phyloP scores from a whole-genome alignment of 805 yeast species.

The Zygotorulaspora florentina region DNA sequence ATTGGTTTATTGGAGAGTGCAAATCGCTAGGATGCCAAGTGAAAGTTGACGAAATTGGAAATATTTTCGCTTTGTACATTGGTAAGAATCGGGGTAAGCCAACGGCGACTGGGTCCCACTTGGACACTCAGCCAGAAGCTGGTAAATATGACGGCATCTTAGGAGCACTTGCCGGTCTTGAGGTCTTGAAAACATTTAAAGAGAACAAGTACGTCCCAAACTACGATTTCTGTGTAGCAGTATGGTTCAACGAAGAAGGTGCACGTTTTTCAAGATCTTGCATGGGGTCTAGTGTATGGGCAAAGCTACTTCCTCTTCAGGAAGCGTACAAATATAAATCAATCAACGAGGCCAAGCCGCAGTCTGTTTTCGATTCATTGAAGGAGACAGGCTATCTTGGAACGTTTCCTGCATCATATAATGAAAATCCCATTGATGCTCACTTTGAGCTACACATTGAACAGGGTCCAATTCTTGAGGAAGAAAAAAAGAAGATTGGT shows the following conservation, averaged over 20 bases:
- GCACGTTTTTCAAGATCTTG: slow-evolving; percentile 62
- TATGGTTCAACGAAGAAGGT: slow-evolving; percentile 75
- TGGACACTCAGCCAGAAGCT: slow-evolving; percentile 73
- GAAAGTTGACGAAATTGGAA: slow-evolving; percentile 60
- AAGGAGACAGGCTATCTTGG: slow-evolving; percentile 61
- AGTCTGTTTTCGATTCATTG: slow-evolving; percentile 49
- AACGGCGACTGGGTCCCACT: slow-evolving; percentile 63
- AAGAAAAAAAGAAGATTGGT: slow-evolving; percentile 50
- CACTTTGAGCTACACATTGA: slow-evolving; percentile 72
- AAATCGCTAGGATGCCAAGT: slow-evolving; percentile 50
- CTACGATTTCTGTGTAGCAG: slow-evolving; percentile 55
- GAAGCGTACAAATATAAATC: slow-evolving; percentile 48
- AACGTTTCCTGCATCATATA: slow-evolving; percentile 41
- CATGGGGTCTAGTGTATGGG: slow-evolving; percentile 64
- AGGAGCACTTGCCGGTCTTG: slow-evolving; percentile 62
- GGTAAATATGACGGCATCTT: slow-evolving; percentile 68
- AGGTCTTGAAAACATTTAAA: slow-evolving; percentile 57
- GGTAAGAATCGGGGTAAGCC: slow-evolving; percentile 48
- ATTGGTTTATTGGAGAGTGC: slow-evolving; percentile 56
- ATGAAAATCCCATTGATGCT: slow-evolving; percentile 55
- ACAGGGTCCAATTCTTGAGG: slow-evolving; percentile 66
- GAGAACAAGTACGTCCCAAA: slow-evolving; percentile 54
- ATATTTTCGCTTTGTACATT: slow-evolving; percentile 58
- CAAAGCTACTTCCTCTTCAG: slow-evolving; percentile 44
- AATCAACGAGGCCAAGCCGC: slow-evolving; percentile 45